Conservation (phyloP, 257 asterid species). For the Leonotis leonurus region DNA sequence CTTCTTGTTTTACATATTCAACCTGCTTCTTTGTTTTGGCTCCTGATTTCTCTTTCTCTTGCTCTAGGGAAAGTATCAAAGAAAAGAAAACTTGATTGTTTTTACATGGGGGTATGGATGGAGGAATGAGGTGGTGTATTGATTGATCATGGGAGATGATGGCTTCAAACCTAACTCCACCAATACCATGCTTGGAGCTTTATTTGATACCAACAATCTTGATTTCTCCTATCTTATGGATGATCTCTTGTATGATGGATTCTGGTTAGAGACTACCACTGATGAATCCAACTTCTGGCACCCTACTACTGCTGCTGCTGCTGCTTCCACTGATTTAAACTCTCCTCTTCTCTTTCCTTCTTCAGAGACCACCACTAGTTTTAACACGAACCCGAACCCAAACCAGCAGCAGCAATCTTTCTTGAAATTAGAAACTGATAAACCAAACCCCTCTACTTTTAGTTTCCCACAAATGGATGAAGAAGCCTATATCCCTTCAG, state of each 20-base stretch:
- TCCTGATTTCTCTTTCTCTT: conserved; percentile 21
- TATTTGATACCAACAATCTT: conserved; percentile 25
- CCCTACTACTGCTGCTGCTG: too few relatives aligned
- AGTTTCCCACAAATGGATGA: conserved; percentile 28
- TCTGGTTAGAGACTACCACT: conserved; percentile 63
- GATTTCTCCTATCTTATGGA: conserved; percentile 55
- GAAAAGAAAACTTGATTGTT: too few relatives aligned
- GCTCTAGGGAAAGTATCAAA: too few relatives aligned
- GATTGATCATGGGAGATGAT: conserved; percentile 61
- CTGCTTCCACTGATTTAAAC: conserved; percentile 16
- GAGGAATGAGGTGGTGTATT: conserved; percentile 8
- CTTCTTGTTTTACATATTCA: conserved; percentile 38
- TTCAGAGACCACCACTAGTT: conserved; percentile 15
- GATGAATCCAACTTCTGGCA: conserved; percentile 52
- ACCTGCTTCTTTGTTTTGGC: conserved; percentile 35
- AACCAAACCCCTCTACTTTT: conserved; percentile 10
- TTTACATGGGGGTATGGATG: neutral
- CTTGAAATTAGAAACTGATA: conserved; percentile 25
- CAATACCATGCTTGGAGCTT: conserved; percentile 28
- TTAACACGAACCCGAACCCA: conserved; percentile 2
- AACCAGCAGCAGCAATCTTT: conserved; percentile 21
- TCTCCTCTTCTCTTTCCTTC: conserved; percentile 25
- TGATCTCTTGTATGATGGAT: conserved; percentile 64
- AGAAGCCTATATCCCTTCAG: conserved; percentile 21
- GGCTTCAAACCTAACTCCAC: conserved; percentile 34